phyloP scores from a whole-genome alignment of 1,284 basidiomycete genomes.

The Rhizoctonia solani region DNA sequence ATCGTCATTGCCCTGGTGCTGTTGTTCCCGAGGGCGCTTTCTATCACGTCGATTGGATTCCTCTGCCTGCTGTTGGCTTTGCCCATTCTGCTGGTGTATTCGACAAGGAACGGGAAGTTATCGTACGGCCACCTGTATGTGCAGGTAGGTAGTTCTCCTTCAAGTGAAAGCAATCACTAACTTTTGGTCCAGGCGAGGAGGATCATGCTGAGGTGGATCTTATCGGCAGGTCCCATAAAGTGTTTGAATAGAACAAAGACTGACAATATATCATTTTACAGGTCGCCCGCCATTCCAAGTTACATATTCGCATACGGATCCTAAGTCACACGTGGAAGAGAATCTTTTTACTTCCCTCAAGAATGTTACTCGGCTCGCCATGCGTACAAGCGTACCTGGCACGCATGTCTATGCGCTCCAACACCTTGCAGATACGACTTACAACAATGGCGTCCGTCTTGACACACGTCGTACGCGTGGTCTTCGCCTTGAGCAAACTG shows the following conservation, averaged over 20 bases:
- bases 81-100: slow-evolving; percentile 39
- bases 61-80: slow-evolving; percentile 58
- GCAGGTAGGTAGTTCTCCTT: slow-evolving; percentile 47
- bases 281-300: slow-evolving; percentile 87
- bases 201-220: slow-evolving; percentile 82
- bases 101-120: slow-evolving; percentile 47
- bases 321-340: slow-evolving; percentile 8
- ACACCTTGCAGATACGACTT: slow-evolving; percentile 86
- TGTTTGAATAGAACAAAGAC: not conserved
- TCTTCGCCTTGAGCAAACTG: slow-evolving; percentile 81
- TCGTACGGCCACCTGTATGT: slow-evolving; percentile 77
- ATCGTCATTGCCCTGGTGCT: slow-evolving; percentile 82
- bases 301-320: slow-evolving; percentile 47
- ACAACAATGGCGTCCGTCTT: slow-evolving; percentile 58
- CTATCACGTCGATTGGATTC: slow-evolving; percentile 76
- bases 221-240: slow-evolving; percentile 56
- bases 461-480: slow-evolving; percentile 66
- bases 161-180: not conserved
- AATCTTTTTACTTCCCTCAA: slow-evolving; percentile 24
- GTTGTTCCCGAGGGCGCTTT: slow-evolving; percentile 63
- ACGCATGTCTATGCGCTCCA: slow-evolving; percentile 74
- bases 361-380: slow-evolving; percentile 19
- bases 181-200: slow-evolving; percentile 53
- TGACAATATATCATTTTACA: slow-evolving; percentile 42
- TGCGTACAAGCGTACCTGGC: slow-evolving; percentile 19